Evolutionary conservation across 306 rosid genomes (phyloP), one percentile per base, ranked within the genome.

Genomic region (Lathyrus sativus): DNA sequence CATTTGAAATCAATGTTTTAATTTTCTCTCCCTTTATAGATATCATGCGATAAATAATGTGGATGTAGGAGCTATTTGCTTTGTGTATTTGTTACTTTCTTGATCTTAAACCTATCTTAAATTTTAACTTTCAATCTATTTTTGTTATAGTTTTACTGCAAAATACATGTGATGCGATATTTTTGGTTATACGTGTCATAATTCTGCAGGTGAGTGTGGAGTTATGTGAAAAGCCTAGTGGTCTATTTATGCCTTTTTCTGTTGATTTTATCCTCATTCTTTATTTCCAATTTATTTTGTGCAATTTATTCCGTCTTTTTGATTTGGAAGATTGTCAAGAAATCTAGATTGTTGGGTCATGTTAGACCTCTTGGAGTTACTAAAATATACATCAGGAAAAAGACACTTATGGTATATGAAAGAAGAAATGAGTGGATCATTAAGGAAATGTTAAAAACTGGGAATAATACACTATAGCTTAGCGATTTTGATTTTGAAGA

Each of bases 11-110:
- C 6, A 18, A 29, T 14, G 65, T 56, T 65, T 65, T 59, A 12
- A 44, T 41, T 61, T 49, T 50, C 49, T 66, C 18, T 65, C 71
- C 66, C 39, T 18, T 64, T 68, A 10, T 43, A 14, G 4, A 57
- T 66, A 48, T 74, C 60, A 58, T 11, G 28, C 14, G 71, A 35
- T 56, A 38, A 51, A 48, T 71, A 57, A 45, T 46, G 48, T 46
- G 51, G 74, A 13, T 58, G 49, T 42, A 63, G 7, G 37, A 61
- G 78, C 19, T 44, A 50, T 39, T 19, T 72, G 53, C 28, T 66
- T 28, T 43, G 37, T 69, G 9, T 41, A 42, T 62, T 63, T 31
- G 59, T 62, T 65, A 26, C 70, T 64, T 57, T 58, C 61, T 29
- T 71, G 62, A 45, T 54, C 67, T 53, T 62, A 38, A 37, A 45